Conservation (phyloP, 352 stramenopile genomes). For the Phytophthora pisi region DNA sequence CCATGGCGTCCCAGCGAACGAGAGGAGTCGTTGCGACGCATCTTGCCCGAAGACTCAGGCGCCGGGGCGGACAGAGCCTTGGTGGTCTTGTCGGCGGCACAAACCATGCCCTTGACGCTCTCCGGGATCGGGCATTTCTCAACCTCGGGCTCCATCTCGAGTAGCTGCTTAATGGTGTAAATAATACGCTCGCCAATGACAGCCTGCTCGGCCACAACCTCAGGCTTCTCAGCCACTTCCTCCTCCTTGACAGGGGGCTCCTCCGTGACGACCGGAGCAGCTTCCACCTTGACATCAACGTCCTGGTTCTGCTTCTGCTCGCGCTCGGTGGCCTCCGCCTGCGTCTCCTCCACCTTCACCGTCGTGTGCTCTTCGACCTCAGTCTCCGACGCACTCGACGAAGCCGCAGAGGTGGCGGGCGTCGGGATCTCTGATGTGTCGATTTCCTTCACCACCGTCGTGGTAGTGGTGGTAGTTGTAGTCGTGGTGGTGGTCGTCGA, state of each 20-base stretch:
- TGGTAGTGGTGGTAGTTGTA: background rate
- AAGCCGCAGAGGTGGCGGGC: constrained; percentile 30
- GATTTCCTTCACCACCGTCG: constrained; percentile 17
- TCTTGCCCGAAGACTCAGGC: constrained; percentile 29
- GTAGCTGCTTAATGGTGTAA: constrained; percentile 78
- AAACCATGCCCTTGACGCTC: constrained; percentile 52
- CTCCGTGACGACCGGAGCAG: background rate
- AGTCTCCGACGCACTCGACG: constrained; percentile 39
- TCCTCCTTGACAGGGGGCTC: constrained; percentile 11
- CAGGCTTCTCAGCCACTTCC: constrained; percentile 6
- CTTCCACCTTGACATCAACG: constrained; percentile 12
- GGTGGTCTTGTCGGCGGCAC: constrained; percentile 53
- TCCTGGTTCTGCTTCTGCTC: constrained; percentile 36
- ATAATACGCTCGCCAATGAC: constrained; percentile 65
- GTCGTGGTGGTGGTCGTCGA: background rate
- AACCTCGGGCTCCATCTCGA: constrained; percentile 69
- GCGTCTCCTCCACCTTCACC: constrained; percentile 15
- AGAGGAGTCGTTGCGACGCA: constrained; percentile 50
- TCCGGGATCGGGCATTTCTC: constrained; percentile 56
- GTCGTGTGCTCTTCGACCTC: constrained; percentile 37
- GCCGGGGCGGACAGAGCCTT: constrained; percentile 46
- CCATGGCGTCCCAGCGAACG: constrained; percentile 50
- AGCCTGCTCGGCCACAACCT: constrained; percentile 43
- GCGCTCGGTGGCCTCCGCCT: constrained; percentile 13
- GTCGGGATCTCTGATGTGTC: constrained; percentile 25